Percentiles rank a stretch among this genome's conserved stretches.
Conservation (phyloP, 164 flowering plant species). For the Vitis amurensis region DNA sequence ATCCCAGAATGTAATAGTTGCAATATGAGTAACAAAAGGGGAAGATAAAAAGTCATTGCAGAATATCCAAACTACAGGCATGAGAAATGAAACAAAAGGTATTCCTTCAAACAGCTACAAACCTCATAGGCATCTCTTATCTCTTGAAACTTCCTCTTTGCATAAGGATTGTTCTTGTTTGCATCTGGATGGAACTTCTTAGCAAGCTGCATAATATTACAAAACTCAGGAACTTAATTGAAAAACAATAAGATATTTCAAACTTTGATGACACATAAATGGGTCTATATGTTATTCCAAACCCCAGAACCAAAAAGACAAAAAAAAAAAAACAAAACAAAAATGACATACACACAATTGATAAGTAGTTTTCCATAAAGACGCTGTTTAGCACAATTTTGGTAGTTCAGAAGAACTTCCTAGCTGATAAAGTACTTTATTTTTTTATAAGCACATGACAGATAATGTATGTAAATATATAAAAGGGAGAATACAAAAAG, state of each 20-base stretch:
- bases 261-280: neutral
- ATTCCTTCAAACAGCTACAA: constrained; percentile 12
- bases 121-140: constrained; percentile 98
- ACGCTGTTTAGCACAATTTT: too few species aligned
- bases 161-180: constrained; percentile 73
- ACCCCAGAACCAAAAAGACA: too few species aligned
- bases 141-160: constrained; percentile 91
- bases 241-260: neutral
- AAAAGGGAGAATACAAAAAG: too few species aligned
- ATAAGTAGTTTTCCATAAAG: too few species aligned
- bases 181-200: constrained; percentile 97
- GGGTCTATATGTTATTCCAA: too few species aligned
- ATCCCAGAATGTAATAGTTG: neutral
- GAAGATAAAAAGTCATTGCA: neutral
- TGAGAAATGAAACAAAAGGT: neutral
- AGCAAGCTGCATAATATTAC: constrained; percentile 64
- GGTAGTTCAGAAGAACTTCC: too few species aligned
- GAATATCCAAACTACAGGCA: neutral
- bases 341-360: too few species aligned
- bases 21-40: neutral
- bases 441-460: too few species aligned
- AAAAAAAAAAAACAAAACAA: too few species aligned
- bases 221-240: constrained; percentile 1
- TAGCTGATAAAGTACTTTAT: too few species aligned
- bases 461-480: too few species aligned